Conservation (phyloP, 495 filamentous ascomycete genomes). For the Extremus antarcticus region DNA sequence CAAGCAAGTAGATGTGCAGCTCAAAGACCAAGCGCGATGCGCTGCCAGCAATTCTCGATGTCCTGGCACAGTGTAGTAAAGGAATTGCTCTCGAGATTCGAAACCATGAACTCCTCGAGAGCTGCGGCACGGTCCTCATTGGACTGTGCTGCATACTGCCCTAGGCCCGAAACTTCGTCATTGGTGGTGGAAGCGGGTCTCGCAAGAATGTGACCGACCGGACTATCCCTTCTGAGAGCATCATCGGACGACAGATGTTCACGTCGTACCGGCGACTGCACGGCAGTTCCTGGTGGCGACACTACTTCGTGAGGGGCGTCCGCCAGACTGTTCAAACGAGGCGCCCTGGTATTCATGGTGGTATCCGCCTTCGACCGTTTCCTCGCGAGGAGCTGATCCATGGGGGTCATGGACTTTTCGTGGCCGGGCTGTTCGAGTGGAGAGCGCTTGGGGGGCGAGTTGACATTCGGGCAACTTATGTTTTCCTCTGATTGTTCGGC, state of each 20-base stretch:
- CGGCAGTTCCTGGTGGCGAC: not conserved
- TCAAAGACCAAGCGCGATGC: conserved; percentile 31
- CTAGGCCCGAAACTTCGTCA: conserved; percentile 5
- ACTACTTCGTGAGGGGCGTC: conserved; percentile 15
- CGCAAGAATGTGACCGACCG: not conserved
- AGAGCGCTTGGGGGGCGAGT: no score
- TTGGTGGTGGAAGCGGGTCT: not conserved
- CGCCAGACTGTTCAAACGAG: conserved; percentile 6
- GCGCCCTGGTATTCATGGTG: conserved; percentile 2
- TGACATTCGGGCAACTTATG: no score
- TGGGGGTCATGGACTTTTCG: no score
- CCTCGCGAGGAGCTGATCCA: conserved; percentile 6
- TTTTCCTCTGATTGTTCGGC: not conserved
- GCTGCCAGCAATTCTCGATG: conserved; percentile 32
- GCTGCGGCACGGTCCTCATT: conserved; percentile 26
- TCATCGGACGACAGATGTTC: not conserved
- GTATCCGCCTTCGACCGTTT: not conserved
- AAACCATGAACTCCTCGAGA: conserved; percentile 34
- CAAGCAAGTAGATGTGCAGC: not conserved
- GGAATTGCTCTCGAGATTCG: conserved; percentile 30
- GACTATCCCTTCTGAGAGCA: not conserved
- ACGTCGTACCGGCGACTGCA: conserved; percentile 7
- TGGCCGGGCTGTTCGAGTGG: no score
- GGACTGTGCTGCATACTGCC: conserved; percentile 27
- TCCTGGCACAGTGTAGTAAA: conserved; percentile 37